Evolutionary conservation across 78 protist genomes (phyloP), one percentile per base, ranked within the genome.

Genomic region (Dictyostelium brefeldianum): DNA sequence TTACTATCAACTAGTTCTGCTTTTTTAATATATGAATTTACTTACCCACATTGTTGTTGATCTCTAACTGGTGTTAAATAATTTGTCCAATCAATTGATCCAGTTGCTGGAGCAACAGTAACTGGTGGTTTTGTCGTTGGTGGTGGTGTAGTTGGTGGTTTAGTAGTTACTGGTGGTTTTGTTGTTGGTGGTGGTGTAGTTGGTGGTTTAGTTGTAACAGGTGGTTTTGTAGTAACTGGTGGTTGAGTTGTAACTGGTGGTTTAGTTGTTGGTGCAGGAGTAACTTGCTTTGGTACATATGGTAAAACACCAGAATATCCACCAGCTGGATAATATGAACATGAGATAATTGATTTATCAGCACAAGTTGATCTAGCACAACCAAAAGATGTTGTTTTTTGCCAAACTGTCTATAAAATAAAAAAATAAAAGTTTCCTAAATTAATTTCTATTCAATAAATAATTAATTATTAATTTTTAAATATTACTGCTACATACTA

Each of bases 51-150:
- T 29, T 36, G 46, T 27, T 95, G 96, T 81, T 97, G 98, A 62
- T 97, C 73, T 80, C 97, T 93, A 17, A 97, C 96, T 56, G 97
- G 97, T 6, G 97, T 77, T 31, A 89, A 83, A 29, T 91, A 56
- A 10, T 25, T 12, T 17, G 90, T 75, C 97, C 97, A 95, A 83
- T 92, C 94, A 75, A 89, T 54, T 4, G 84, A 12, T 1, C 20
- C 36, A 31, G 47, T 31, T 67, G 74, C 22, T 29, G 22, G n/a
- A 14, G 29, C 22, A 70, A 71, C 17, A 5, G 65, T 14, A 36
- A 36, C 14, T 25, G 70, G 70, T 12, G 70, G 18, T 11, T 29
- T 17, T 8, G 67, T 57, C 0, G 67, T 56, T 56, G 65, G 65
- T 8, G 65, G 25, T 20, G 65, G 65, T 20, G 65, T 56, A 18